Evolutionary conservation across 805 yeast genomes (phyloP).

Genomic region (Candida lessepsii): DNA sequence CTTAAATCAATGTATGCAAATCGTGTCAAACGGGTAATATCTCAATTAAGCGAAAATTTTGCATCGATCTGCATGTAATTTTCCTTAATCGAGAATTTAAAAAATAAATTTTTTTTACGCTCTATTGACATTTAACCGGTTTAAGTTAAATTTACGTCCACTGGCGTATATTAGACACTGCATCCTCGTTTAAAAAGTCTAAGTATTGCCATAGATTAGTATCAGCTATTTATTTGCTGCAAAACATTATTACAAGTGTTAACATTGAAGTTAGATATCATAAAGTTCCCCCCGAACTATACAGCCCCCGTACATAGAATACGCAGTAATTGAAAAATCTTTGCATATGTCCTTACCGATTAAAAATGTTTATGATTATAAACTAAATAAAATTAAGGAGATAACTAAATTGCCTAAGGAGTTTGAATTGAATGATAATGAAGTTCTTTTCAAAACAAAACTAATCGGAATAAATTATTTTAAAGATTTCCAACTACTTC

Average conservation of each 20-base stretch:
- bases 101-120: conserved; percentile 1
- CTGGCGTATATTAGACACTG: conserved; percentile 1
- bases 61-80: neutral
- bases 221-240: too few species aligned
- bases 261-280: too few species aligned
- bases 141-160: conserved; percentile 3
- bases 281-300: too few species aligned
- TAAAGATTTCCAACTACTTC: conserved; percentile 23
- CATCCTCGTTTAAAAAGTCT: conserved; percentile 1
- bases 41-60: neutral
- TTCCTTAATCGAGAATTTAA: conserved; percentile 2
- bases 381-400: conserved; percentile 20
- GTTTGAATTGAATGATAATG: conserved; percentile 18
- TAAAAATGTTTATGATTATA: conserved; percentile 26
- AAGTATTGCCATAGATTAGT: neutral
- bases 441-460: conserved; percentile 26
- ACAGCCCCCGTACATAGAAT: too few species aligned
- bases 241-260: too few species aligned
- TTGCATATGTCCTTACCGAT: conserved; percentile 21
- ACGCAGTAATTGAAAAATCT: too few species aligned
- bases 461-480: conserved; percentile 27
- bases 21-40: too few species aligned
- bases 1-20: too few species aligned
- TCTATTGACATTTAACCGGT: conserved; percentile 3
- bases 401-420: conserved; percentile 27